Conservation (phyloP, 345 rosid genomes). For the Salix viminalis region DNA sequence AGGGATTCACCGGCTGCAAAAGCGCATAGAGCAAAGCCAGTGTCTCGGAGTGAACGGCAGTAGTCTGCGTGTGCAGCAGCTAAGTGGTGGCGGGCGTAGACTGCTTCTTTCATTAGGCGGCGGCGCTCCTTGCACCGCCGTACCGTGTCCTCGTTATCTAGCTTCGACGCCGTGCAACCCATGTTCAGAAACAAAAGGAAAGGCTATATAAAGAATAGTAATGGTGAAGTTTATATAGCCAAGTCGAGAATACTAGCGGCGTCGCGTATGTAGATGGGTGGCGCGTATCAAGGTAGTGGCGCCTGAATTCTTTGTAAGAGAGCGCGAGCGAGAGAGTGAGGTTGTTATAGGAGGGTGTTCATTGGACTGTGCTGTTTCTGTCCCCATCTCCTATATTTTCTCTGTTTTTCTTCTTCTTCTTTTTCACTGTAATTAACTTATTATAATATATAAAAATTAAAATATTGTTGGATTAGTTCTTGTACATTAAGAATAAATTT, state of each 20-base stretch:
- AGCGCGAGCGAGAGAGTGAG: background rate
- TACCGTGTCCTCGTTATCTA: conserved; percentile 89
- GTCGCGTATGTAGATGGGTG: background rate
- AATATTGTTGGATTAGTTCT: too few species aligned
- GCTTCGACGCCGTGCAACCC: conserved; percentile 94
- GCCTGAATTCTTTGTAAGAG: conserved; percentile 12
- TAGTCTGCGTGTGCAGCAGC: conserved; percentile 96
- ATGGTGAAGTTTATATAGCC: background rate
- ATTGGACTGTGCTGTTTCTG: background rate
- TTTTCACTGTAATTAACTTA: background rate
- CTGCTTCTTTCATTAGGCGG: conserved; percentile 89
- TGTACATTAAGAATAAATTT: too few species aligned
- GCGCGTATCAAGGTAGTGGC: conserved; percentile 3
- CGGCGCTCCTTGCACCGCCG: conserved; percentile 95
- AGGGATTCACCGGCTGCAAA: conserved; percentile 80
- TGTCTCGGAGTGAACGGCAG: conserved; percentile 74
- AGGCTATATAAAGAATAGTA: background rate
- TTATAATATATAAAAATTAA: too few species aligned
- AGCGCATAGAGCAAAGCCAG: conserved; percentile 79
- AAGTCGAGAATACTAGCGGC: background rate
- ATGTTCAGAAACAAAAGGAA: conserved; percentile 17
- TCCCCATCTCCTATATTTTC: background rate
- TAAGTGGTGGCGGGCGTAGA: conserved; percentile 71
- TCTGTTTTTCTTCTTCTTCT: too few species aligned
- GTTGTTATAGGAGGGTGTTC: background rate